Evolutionary conservation across 1,284 basidiomycete genomes (phyloP).

Genomic region (Ustilago vetiveriae): DNA sequence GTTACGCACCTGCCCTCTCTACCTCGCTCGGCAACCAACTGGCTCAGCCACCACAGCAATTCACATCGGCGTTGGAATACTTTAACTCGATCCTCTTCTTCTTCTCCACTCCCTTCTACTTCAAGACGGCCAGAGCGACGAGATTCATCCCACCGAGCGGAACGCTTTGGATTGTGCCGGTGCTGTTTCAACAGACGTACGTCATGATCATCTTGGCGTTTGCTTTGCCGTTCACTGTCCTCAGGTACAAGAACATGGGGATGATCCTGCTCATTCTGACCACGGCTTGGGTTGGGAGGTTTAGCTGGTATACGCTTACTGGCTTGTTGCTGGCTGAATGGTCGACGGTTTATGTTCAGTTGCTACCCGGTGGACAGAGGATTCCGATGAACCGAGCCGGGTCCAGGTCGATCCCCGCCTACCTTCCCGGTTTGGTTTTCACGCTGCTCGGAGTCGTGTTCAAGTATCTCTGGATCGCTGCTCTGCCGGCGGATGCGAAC

Average conservation of each 20-base stretch:
- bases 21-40: slow-evolving; percentile 28
- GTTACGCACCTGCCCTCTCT: slow-evolving; percentile 26
- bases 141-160: slow-evolving; percentile 43
- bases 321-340: slow-evolving; percentile 53
- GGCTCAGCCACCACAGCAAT: slow-evolving; percentile 40
- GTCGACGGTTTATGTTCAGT: slow-evolving; percentile 39
- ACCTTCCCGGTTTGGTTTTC: slow-evolving; percentile 29
- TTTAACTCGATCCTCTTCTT: slow-evolving; percentile 50
- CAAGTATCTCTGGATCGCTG: slow-evolving; percentile 56
- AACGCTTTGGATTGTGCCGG: slow-evolving; percentile 50
- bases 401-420: slow-evolving; percentile 6
- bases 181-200: slow-evolving; percentile 57
- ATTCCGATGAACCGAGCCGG: slow-evolving; percentile 28
- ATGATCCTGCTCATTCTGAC: slow-evolving; percentile 40
- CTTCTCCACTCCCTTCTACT: slow-evolving; percentile 41
- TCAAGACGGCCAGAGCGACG: slow-evolving; percentile 28
- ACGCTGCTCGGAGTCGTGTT: slow-evolving; percentile 29
- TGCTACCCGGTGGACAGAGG: slow-evolving; percentile 6
- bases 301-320: slow-evolving; percentile 57
- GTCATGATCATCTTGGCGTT: slow-evolving; percentile 50
- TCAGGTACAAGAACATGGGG: slow-evolving; percentile 50
- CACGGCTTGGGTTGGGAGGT: slow-evolving; percentile 55
- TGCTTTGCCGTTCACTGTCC: slow-evolving; percentile 43
- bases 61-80: slow-evolving; percentile 40
- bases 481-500: slow-evolving; percentile 19